A percentile compares a stretch with the other conserved stretches of the same genome.
These are phyloP conservation scores for Vigna unguiculata DNA, from an alignment of 306 rosid species.

Conservation along the genomic window DNA sequence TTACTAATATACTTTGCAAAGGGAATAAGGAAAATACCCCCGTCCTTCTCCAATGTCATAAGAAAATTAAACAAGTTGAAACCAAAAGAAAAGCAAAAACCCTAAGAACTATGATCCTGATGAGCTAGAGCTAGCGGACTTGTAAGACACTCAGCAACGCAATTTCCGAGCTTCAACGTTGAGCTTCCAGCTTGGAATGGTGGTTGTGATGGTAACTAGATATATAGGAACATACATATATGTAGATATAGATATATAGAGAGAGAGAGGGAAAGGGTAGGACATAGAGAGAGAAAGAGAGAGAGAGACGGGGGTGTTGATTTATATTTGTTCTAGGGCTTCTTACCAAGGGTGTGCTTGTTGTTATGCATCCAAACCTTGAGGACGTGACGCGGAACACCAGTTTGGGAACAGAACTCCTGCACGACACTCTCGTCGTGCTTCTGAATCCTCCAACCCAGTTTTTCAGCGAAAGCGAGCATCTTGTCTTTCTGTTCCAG, in stretches of 20 bases:
- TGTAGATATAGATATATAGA: neutral
- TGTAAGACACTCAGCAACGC: neutral
- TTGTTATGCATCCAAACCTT: slow-evolving; percentile 98
- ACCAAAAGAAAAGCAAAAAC: neutral
- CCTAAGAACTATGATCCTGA: neutral
- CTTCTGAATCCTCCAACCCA: slow-evolving; percentile 84
- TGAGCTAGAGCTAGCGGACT: neutral
- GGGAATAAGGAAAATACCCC: neutral
- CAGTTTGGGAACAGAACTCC: slow-evolving; percentile 72
- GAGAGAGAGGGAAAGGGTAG: neutral
- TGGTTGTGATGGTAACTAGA: neutral
- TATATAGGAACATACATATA: neutral
- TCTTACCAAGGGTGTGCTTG: slow-evolving; percentile 91
- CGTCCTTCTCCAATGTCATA: neutral
- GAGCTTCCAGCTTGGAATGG: neutral
- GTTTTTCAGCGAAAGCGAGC: slow-evolving; percentile 67
- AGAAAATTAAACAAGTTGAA: neutral
- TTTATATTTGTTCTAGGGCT: slow-evolving; percentile 57
- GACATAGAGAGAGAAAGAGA: neutral
- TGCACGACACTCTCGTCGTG: slow-evolving; percentile 67
- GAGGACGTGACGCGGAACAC: slow-evolving; percentile 78
- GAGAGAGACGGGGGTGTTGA: neutral
- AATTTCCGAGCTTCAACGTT: neutral
- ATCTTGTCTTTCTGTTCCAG: slow-evolving; percentile 79
- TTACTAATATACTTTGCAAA: neutral